Percentiles rank a stretch among this genome's conserved stretches.
Conservation (phyloP, 768 basidiomycete species). For the Ramaria rubella region DNA sequence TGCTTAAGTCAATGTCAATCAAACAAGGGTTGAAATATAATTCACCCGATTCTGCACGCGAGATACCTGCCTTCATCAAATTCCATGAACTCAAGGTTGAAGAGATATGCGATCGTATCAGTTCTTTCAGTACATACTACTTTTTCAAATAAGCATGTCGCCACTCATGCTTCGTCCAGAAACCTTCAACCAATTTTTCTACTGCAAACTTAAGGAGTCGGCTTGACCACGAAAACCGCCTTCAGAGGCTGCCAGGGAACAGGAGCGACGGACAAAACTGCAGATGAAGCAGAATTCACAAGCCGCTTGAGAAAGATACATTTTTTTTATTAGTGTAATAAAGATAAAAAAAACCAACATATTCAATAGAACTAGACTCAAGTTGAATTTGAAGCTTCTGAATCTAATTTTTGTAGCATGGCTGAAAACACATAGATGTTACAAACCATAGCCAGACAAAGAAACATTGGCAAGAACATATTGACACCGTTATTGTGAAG, state of each 20-base stretch:
- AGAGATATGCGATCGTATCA: conserved; percentile 78
- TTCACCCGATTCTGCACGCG: conserved; percentile 70
- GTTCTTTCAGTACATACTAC: conserved; percentile 64
- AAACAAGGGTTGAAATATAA: conserved; percentile 96
- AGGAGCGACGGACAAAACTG: conserved; percentile 13
- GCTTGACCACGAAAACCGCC: conserved; percentile 64
- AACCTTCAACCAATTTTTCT: conserved; percentile 90
- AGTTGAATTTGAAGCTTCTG: too few relatives aligned
- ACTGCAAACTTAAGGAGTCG: conserved; percentile 75
- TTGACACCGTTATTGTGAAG: too few relatives aligned
- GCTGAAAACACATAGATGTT: too few relatives aligned
- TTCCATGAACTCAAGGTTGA: conserved; percentile 81
- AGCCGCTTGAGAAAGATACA: too few relatives aligned
- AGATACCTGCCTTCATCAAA: conserved; percentile 82
- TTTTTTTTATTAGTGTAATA: too few relatives aligned
- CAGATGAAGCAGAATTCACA: background rate
- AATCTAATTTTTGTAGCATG: too few relatives aligned
- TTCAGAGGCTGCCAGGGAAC: conserved; percentile 47
- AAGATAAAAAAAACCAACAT: too few relatives aligned
- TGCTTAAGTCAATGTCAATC: conserved; percentile 84
- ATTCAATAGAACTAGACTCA: too few relatives aligned
- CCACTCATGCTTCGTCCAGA: conserved; percentile 35
- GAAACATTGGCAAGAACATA: too few relatives aligned
- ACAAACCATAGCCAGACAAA: too few relatives aligned
- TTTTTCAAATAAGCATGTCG: background rate